These are phyloP conservation scores for Entomortierella parvispora DNA, from an alignment of 192 early-diverging fungal species.

Conservation along the genomic window DNA sequence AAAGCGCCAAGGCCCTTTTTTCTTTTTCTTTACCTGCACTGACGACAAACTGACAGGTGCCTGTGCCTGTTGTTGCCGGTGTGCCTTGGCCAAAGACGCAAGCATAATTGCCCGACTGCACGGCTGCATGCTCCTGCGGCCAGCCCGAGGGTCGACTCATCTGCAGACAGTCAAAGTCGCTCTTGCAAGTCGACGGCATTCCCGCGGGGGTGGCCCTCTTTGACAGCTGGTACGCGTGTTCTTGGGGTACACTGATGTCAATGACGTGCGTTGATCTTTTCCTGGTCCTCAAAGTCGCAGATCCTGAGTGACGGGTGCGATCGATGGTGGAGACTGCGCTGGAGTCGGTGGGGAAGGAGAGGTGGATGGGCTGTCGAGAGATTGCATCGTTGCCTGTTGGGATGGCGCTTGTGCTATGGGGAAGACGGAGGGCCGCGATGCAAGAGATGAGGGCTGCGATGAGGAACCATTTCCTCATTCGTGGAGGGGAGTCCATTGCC, in stretches of 20 bases:
- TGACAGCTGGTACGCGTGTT: not conserved
- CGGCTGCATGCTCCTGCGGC: conserved; percentile 22
- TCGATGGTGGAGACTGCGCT: too few relatives aligned
- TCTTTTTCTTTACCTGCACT: conserved; percentile 52
- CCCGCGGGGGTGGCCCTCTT: conserved; percentile 27
- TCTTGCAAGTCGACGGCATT: conserved; percentile 26
- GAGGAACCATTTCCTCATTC: too few relatives aligned
- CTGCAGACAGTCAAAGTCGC: conserved; percentile 42
- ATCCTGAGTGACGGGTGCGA: too few relatives aligned
- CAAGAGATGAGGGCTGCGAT: too few relatives aligned
- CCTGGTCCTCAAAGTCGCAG: too few relatives aligned
- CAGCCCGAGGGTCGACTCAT: conserved; percentile 21
- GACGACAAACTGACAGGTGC: conserved; percentile 68
- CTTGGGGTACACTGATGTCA: not conserved
- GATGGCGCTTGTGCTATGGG: too few relatives aligned
- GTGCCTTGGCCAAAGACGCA: conserved; percentile 66
- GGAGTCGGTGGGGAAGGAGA: too few relatives aligned
- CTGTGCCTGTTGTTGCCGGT: not conserved
- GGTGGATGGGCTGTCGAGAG: too few relatives aligned
- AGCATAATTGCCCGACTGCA: conserved; percentile 62
- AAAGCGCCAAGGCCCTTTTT: not conserved
- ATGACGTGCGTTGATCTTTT: not conserved
- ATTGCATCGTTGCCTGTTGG: too few relatives aligned
- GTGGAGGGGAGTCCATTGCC: too few relatives aligned
- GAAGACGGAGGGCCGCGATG: too few relatives aligned